A percentile compares a stretch with the other conserved stretches of the same genome.
These are phyloP conservation scores for Geotrichum bryndzae DNA, from an alignment of 1,139 yeast species.

Conservation along the genomic window DNA sequence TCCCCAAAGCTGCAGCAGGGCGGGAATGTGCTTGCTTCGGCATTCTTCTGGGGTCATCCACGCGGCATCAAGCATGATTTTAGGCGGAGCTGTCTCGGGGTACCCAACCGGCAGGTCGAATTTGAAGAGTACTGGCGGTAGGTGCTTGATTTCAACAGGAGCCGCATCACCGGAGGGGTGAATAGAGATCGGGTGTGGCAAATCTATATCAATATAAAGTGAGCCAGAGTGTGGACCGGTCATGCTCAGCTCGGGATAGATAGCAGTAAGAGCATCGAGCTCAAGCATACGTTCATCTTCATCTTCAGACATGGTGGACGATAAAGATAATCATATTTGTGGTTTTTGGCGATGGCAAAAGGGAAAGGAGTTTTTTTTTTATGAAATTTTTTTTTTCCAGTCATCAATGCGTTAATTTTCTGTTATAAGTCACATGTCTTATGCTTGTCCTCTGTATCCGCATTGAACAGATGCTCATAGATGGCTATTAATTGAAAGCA, in stretches of 20 bases:
- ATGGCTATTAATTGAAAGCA: no score
- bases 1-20: slow-evolving; percentile 32
- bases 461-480: no score
- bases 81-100: slow-evolving; percentile 24
- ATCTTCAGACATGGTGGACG: slow-evolving; percentile 1
- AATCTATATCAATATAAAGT: slow-evolving; percentile 19
- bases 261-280: slow-evolving; percentile 44
- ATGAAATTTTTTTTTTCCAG: not conserved
- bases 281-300: slow-evolving; percentile 36
- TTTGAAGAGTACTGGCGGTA: slow-evolving; percentile 25
- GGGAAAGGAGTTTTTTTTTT: not conserved
- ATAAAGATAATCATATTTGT: not conserved
- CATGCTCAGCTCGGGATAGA: slow-evolving; percentile 45
- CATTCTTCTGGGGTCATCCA: slow-evolving; percentile 27
- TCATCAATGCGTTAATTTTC: no score
- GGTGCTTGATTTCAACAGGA: slow-evolving; percentile 17
- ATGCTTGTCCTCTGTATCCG: no score
- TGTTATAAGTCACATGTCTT: no score
- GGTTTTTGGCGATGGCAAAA: not conserved
- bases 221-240: slow-evolving; percentile 3
- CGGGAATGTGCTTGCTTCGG: slow-evolving; percentile 29
- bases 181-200: slow-evolving; percentile 20
- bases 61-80: slow-evolving; percentile 23
- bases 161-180: slow-evolving; percentile 11
- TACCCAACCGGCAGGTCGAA: slow-evolving; percentile 24